These are phyloP conservation scores for Beauveria sp. DNA, from an alignment of 2,329 filamentous ascomycete species.

Conservation along the genomic window DNA sequence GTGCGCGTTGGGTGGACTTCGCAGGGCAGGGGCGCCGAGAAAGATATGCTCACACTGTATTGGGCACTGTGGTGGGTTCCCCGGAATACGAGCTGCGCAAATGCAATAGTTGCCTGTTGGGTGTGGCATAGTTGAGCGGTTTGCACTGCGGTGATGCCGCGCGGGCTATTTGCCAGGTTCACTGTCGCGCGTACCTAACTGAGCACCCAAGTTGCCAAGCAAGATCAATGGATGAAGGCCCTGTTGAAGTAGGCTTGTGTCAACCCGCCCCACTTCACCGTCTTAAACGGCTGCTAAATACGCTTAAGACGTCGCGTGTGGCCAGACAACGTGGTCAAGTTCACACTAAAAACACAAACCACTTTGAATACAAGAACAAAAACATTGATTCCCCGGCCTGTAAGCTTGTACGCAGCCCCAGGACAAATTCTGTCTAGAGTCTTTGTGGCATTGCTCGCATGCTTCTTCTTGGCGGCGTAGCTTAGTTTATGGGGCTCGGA, in stretches of 20 bases:
- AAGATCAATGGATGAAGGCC: too few species aligned
- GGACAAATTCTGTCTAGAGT: background rate
- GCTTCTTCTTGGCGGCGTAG: constrained; percentile 3
- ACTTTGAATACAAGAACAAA: too few species aligned
- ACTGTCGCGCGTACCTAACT: background rate
- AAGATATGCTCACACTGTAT: background rate
- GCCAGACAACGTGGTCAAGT: background rate
- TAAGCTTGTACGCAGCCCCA: background rate
- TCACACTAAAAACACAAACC: background rate
- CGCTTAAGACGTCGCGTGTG: background rate
- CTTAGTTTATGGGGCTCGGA: constrained; percentile 9
- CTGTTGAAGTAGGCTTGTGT: too few species aligned
- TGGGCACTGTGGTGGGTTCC: background rate
- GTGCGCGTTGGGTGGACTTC: background rate
- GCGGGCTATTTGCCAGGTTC: background rate
- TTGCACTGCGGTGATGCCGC: background rate
- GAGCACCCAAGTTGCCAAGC: too few species aligned
- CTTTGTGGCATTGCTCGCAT: background rate
- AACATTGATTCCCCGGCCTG: too few species aligned
- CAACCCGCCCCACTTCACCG: background rate
- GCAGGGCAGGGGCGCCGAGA: too few species aligned
- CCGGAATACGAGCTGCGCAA: constrained; percentile 5
- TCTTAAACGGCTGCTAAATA: background rate
- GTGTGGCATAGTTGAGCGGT: background rate
- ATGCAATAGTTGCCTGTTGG: background rate